A percentile compares a stretch with the other conserved stretches of the same genome.
phyloP scores from a whole-genome alignment of 2,329 filamentous ascomycete species.

The Cryoendolithus antarcticus region DNA sequence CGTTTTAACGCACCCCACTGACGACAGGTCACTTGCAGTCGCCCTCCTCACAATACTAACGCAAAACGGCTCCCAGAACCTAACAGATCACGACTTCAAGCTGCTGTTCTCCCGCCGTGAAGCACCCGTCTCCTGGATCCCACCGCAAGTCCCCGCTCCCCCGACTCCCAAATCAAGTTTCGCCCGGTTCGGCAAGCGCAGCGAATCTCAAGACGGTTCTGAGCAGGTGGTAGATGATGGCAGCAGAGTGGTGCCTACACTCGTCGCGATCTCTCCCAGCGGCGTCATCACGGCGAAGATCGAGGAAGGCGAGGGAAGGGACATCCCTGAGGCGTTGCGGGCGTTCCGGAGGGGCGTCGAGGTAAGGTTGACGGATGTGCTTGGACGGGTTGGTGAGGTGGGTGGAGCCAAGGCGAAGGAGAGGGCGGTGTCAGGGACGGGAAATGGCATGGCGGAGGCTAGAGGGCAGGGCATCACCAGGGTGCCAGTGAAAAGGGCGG shows the following conservation, averaged over 20 bases:
- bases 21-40: slow-evolving; percentile 2
- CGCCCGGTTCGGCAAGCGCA: not conserved
- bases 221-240: slow-evolving; percentile 1
- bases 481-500: not conserved
- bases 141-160: not conserved
- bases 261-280: slow-evolving; percentile 10
- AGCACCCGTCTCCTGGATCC: not conserved
- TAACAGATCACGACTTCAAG: slow-evolving; percentile 13
- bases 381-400: slow-evolving; percentile 2
- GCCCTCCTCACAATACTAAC: slow-evolving; percentile 9
- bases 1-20: not conserved
- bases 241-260: slow-evolving; percentile 11
- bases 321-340: slow-evolving; percentile 13
- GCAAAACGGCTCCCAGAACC: slow-evolving; percentile 8
- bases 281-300: slow-evolving; percentile 15
- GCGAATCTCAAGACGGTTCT: not conserved
- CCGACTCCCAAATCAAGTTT: not conserved
- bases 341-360: slow-evolving; percentile 14
- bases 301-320: slow-evolving; percentile 10
- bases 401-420: slow-evolving; percentile 3
- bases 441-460: too few relatives aligned
- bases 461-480: too few relatives aligned
- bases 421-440: too few relatives aligned
- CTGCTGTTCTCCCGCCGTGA: slow-evolving; percentile 14
- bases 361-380: slow-evolving; percentile 9